phyloP scores from a whole-genome alignment of 306 rosid species.

The Delonix regia region DNA sequence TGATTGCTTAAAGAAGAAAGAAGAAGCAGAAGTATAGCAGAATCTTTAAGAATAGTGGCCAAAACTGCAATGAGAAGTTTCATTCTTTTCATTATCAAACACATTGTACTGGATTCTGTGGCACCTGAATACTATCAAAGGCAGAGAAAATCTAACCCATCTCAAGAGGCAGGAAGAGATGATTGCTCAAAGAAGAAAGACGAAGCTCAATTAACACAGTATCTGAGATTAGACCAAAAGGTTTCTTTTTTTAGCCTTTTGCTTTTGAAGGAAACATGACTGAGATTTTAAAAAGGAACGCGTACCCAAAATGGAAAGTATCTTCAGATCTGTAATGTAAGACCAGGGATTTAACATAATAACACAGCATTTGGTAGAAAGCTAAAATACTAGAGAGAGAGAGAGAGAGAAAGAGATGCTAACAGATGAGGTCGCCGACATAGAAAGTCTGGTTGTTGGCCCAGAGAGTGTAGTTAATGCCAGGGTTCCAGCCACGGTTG shows the following conservation, averaged over 20 bases:
- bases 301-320: slow-evolving; percentile 8
- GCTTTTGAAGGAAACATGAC: neutral
- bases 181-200: no score
- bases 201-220: no score
- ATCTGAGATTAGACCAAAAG: no score
- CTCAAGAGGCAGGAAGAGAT: no score
- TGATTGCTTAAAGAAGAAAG: neutral
- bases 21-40: neutral
- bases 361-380: neutral
- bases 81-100: no score
- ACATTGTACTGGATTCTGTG: no score
- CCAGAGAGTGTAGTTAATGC: slow-evolving; percentile 85
- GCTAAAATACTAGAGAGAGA: neutral
- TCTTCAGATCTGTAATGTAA: neutral
- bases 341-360: neutral
- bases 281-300: neutral
- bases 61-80: neutral
- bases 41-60: neutral
- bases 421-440: slow-evolving; percentile 86
- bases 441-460: slow-evolving; percentile 84
- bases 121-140: no score
- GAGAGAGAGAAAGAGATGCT: slow-evolving; percentile 21
- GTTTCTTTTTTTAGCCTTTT: no score
- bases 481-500: slow-evolving; percentile 93
- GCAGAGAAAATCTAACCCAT: no score